Conservation (phyloP, 352 stramenopile genomes). For the Phytophthora lateralis region DNA sequence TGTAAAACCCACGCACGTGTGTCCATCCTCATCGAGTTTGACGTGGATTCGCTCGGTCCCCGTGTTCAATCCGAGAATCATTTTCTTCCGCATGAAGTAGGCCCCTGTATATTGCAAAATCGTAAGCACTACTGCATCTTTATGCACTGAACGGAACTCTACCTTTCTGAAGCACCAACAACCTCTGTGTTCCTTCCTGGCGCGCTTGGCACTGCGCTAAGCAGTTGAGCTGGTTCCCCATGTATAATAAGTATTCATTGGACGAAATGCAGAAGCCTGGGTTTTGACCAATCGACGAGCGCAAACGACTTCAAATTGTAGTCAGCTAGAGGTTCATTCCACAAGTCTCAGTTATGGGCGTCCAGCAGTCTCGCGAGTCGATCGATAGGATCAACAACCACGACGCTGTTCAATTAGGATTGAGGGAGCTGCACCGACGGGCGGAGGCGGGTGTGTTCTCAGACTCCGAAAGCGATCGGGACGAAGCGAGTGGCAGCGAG, state of each 20-base stretch:
- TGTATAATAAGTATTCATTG: slow-evolving; percentile 7
- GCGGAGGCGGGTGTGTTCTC: slow-evolving; percentile 35
- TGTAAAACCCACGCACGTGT: slow-evolving; percentile 41
- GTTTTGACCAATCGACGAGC: slow-evolving; percentile 22
- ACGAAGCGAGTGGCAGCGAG: neutral
- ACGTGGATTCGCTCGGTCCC: slow-evolving; percentile 69
- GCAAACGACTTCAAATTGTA: slow-evolving; percentile 10
- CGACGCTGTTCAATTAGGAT: neutral
- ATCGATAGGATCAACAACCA: neutral
- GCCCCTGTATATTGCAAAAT: slow-evolving; percentile 36
- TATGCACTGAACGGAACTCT: neutral
- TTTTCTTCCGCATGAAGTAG: slow-evolving; percentile 82
- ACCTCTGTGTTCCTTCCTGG: slow-evolving; percentile 64
- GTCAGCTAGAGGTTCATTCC: slow-evolving; percentile 7
- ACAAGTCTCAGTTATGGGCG: slow-evolving; percentile 17
- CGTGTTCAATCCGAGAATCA: slow-evolving; percentile 64
- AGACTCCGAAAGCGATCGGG: slow-evolving; percentile 39
- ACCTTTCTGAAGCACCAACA: slow-evolving; percentile 82
- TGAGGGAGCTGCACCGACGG: slow-evolving; percentile 20
- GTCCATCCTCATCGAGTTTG: slow-evolving; percentile 64
- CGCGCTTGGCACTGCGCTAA: slow-evolving; percentile 74
- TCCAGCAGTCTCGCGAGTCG: slow-evolving; percentile 20
- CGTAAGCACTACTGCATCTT: neutral
- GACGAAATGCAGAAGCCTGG: neutral
- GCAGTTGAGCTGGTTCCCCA: slow-evolving; percentile 87